These are phyloP conservation scores for Malassezia pachydermatis DNA, from an alignment of 1,284 basidiomycete species.

Conservation along the genomic window DNA sequence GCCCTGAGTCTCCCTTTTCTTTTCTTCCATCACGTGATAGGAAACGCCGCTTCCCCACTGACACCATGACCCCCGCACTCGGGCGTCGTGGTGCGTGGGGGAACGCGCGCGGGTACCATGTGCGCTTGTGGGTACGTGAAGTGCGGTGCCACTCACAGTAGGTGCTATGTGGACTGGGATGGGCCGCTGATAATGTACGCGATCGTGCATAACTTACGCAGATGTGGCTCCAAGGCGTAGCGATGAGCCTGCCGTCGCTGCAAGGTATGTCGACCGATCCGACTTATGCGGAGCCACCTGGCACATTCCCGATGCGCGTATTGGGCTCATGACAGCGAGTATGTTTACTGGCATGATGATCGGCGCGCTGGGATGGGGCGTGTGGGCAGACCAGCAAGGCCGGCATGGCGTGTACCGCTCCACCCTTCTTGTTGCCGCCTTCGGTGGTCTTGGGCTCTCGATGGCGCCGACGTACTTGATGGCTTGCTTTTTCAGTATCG, in stretches of 20 bases:
- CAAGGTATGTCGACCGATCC: constrained; percentile 55
- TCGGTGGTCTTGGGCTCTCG: constrained; percentile 70
- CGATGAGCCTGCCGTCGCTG: constrained; percentile 82
- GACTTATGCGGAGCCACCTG: constrained; percentile 54
- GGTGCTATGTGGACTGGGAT: constrained; percentile 29
- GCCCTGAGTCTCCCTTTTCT: background rate
- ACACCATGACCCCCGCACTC: too few species aligned
- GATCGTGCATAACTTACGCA: constrained; percentile 11
- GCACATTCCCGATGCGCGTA: constrained; percentile 60
- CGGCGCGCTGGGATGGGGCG: constrained; percentile 59
- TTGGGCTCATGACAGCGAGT: constrained; percentile 65
- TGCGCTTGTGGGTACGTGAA: constrained; percentile 23
- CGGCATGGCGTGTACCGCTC: constrained; percentile 80
- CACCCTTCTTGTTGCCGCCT: constrained; percentile 75
- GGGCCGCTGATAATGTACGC: constrained; percentile 37
- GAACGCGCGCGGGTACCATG: constrained; percentile 30
- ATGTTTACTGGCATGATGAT: constrained; percentile 94
- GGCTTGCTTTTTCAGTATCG: constrained; percentile 70
- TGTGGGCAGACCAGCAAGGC: constrained; percentile 53
- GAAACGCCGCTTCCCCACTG: too few species aligned
- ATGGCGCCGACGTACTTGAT: constrained; percentile 62
- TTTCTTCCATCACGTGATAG: constrained; percentile 6
- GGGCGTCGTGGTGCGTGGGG: background rate
- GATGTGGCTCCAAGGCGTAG: constrained; percentile 52
- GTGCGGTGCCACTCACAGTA: background rate